A percentile compares a stretch with the other conserved stretches of the same genome.
Conservation (phyloP, 768 basidiomycete species). For the Asterophora parasitica region DNA sequence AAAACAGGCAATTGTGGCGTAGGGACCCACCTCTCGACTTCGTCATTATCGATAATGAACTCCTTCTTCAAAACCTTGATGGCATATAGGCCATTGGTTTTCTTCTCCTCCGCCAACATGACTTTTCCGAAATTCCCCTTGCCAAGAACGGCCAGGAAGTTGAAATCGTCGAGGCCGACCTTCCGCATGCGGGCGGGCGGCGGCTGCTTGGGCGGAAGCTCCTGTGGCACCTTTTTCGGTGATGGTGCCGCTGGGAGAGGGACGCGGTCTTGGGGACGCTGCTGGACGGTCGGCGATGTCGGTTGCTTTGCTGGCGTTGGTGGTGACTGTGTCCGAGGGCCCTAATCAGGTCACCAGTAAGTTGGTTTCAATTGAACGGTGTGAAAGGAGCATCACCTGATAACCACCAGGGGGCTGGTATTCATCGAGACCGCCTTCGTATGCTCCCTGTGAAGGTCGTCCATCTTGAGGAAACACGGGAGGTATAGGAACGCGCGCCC, state of each 20-base stretch:
- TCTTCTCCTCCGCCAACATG: slow-evolving; percentile 99
- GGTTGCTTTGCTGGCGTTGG: slow-evolving; percentile 33
- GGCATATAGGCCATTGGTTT: slow-evolving; percentile 81
- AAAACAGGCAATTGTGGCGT: neutral
- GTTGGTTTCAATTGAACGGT: neutral
- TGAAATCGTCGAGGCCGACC: slow-evolving; percentile 97
- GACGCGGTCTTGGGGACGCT: slow-evolving; percentile 27
- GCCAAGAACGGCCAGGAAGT: slow-evolving; percentile 95
- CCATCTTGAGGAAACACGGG: slow-evolving; percentile 42
- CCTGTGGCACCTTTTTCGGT: slow-evolving; percentile 26
- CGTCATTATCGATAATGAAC: slow-evolving; percentile 99
- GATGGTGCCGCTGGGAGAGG: slow-evolving; percentile 17
- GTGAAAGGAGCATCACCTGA: slow-evolving; percentile 22
- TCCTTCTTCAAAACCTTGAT: slow-evolving; percentile 99
- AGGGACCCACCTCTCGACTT: slow-evolving; percentile 83
- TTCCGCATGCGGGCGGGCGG: slow-evolving; percentile 58
- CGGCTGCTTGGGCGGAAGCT: slow-evolving; percentile 31
- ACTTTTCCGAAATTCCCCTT: slow-evolving; percentile 99
- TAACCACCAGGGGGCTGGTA: slow-evolving; percentile 30
- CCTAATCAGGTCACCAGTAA: slow-evolving; percentile 1
- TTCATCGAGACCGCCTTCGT: slow-evolving; percentile 27
- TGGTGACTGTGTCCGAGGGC: slow-evolving; percentile 17
- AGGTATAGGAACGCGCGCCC: slow-evolving; percentile 37
- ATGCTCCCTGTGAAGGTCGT: slow-evolving; percentile 26
- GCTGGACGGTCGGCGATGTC: slow-evolving; percentile 26